Evolutionary conservation across 108 stramenopile genomes (phyloP), one percentile per base, ranked within the genome.

Genomic region (Nitzschia inconspicua): DNA sequence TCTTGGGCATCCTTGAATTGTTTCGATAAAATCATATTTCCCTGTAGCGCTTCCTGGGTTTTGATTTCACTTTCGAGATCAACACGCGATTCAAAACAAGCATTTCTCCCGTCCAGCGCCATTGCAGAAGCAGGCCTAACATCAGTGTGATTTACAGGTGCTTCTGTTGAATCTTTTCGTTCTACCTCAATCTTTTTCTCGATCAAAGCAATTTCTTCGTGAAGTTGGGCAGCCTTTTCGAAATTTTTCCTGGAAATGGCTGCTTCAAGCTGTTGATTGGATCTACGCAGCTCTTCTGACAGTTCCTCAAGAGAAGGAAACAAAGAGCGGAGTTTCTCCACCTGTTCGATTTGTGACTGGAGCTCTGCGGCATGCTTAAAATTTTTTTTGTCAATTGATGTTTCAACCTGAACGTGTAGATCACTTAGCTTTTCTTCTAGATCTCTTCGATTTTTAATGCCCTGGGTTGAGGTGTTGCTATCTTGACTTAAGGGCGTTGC

Each of bases 291-390:
- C 36, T 80, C 60, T 11, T 39, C 62, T 44, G 83, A 72, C 6
- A 93, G 60, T 50, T 93, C 91, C 22, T 78, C 75, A 2, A 89
- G 7, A 25, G 91, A 84, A 29, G 91, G 91, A 36, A 86, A 81
- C 34, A 76, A 73, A 16, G 62, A 43, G 16, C 88, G 76, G 27
- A 85, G 74, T 16, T 35, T 66, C 64, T 86, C 83, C 16, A 70
- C 58, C 41, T 70, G 63, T 22, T 93, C 85, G 19, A 93, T 69
- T 43, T 69, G 72, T 22, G 63, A 44, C 72, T 93, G 91, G 16
- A 77, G 57, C 28, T 58, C 57, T 7, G 80, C 68, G 16, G 87
- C 87, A 0, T 60, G 50, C 26, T 68, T 60, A 43, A 93, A 93
- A 28, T 85, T 46, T 55, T 79, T 87, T 18, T 47, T 51, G 9